Percentiles rank a stretch among this genome's conserved stretches.
Conservation (phyloP, 306 rosid genomes). For the Trifolium fragiferum region DNA sequence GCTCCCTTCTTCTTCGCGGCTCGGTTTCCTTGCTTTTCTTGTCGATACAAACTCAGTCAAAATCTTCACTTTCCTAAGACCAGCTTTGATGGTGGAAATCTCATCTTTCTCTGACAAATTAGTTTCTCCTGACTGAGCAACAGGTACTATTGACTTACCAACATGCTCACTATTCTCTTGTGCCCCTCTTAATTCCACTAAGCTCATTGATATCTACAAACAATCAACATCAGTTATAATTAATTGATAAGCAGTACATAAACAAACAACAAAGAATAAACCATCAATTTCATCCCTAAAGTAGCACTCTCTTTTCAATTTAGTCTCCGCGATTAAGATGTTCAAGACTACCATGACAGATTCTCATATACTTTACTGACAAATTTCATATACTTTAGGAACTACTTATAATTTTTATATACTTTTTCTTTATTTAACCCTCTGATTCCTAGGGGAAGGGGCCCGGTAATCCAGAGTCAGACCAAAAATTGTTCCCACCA, state of each 20-base stretch:
- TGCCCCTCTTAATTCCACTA: conserved; percentile 75
- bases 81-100: conserved; percentile 93
- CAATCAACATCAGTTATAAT: conserved; percentile 29
- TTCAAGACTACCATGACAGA: not conserved
- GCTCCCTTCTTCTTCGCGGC: conserved; percentile 83
- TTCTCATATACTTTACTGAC: not conserved
- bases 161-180: conserved; percentile 71
- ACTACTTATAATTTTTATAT: not conserved
- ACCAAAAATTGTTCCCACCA: too few relatives aligned
- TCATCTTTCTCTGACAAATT: conserved; percentile 77
- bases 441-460: too few relatives aligned
- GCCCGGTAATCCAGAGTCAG: too few relatives aligned
- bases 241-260: not conserved
- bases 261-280: conserved; percentile 1
- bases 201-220: conserved; percentile 74
- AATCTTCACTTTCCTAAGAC: conserved; percentile 90
- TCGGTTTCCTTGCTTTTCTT: conserved; percentile 72
- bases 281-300: not conserved
- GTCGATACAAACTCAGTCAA: conserved; percentile 79
- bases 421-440: too few relatives aligned
- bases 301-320: not conserved
- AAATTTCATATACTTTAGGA: not conserved
- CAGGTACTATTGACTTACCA: conserved; percentile 70
- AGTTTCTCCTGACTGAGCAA: conserved; percentile 60
- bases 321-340: not conserved